phyloP scores from a whole-genome alignment of 2,329 filamentous ascomycete species.

The Annulohypoxylon truncatum region DNA sequence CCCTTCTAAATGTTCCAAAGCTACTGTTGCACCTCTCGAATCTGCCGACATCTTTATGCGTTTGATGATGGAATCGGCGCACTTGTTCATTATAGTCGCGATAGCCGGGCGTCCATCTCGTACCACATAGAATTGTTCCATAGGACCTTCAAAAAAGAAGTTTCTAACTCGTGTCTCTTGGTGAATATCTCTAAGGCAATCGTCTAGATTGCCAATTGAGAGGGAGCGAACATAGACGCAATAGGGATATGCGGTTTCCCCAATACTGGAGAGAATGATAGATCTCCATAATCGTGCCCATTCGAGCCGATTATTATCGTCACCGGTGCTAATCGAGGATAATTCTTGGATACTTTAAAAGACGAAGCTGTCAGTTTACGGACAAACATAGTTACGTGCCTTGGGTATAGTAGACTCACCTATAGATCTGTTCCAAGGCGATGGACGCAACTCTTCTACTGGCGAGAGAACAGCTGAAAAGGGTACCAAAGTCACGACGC shows the following conservation, averaged over 20 bases:
- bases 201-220: conserved; percentile 69
- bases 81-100: conserved; percentile 57
- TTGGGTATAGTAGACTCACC: conserved; percentile 55
- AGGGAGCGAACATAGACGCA: conserved; percentile 74
- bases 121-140: conserved; percentile 52
- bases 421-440: conserved; percentile 71
- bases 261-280: conserved; percentile 73
- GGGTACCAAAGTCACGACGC: conserved; percentile 67
- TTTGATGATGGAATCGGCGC: conserved; percentile 67
- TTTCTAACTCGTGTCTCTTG: conserved; percentile 46
- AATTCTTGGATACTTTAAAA: conserved; percentile 58
- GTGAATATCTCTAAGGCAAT: conserved; percentile 66
- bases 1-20: conserved; percentile 69
- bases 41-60: conserved; percentile 57
- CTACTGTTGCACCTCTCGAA: conserved; percentile 58
- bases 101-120: conserved; percentile 43
- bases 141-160: conserved; percentile 56
- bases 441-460: conserved; percentile 67
- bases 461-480: conserved; percentile 69
- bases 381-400: background rate
- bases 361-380: conserved; percentile 36
- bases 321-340: conserved; percentile 57
- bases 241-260: conserved; percentile 74
- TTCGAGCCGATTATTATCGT: conserved; percentile 56
- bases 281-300: conserved; percentile 76